Evolutionary conservation across 2,329 filamentous ascomycete genomes (phyloP), one percentile per base, ranked within the genome.

Genomic region (Talaromyces atroroseus): DNA sequence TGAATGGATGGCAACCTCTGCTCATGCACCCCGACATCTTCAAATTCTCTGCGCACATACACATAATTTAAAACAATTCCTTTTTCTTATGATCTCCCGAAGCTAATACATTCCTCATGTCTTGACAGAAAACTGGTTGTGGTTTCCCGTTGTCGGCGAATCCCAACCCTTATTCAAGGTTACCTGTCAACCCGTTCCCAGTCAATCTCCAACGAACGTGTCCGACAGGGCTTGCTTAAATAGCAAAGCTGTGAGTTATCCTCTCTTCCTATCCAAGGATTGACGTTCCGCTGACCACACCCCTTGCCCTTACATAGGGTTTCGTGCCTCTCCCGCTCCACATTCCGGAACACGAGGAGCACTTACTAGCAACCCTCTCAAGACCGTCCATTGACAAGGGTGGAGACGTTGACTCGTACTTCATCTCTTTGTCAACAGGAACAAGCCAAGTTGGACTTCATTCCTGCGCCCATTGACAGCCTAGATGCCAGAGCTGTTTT

Each of bases 391-490:
- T 65, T 67, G 66, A 64, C 66, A 70, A 66, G 65, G 69, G 71
- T 72, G 73, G 74, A 76, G 73, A 71, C 74, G 74, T 76, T 76
- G 62, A 71, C 69, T 76, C 74, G 74, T 74, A 58, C 71, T 76
- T 73, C 67, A 69, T 68, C 67, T 69, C 63, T 68, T 57, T 62
- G 67, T 63, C 71, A 66, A 70, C 66, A 69, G 71, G 64, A 65
- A 65, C 69, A 63, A 65, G 63, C 66, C 64, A 60, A 64, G 63
- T 66, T 68, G 67, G 65, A 63, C 68, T 65, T 72, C 69, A 75
- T 74, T 73, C 71, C 71, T 69, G 66, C 59, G 62, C 66, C 62
- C 62, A 64, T 65, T 63, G 60, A 65, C 67, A 68, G 68, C 68
- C 72, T 71, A 74, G 71, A 75, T 76, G 73, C 71, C 71, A 73